These are phyloP conservation scores for Pachyrhizus erosus DNA, from an alignment of 306 rosid species.

Conservation along the genomic window DNA sequence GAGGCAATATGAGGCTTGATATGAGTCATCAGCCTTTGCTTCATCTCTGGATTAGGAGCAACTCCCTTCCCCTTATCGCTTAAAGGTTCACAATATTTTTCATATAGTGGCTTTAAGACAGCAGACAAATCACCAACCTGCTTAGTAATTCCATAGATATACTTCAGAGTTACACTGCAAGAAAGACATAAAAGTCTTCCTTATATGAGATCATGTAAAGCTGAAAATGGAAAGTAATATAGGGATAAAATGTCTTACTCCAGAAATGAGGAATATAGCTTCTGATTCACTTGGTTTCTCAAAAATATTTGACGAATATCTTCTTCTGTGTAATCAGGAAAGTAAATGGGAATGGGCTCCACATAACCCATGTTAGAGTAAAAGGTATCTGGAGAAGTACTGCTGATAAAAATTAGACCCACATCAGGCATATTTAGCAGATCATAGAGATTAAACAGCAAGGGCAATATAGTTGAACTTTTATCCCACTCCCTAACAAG, in stretches of 20 bases:
- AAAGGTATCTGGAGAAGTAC: constrained; percentile 82
- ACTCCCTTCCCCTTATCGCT: constrained; percentile 51
- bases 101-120: constrained; percentile 65
- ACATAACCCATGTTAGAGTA: constrained; percentile 79
- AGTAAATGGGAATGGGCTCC: constrained; percentile 75
- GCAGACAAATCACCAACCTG: constrained; percentile 73
- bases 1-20: constrained; percentile 71
- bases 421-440: constrained; percentile 78
- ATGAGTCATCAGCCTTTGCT: constrained; percentile 61
- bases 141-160: constrained; percentile 78
- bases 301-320: constrained; percentile 70
- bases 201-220: constrained; percentile 25
- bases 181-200: constrained; percentile 38
- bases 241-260: constrained; percentile 56
- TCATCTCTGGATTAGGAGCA: constrained; percentile 72
- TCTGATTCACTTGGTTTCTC: constrained; percentile 67
- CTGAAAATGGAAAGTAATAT: constrained; percentile 18
- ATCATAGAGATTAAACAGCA: constrained; percentile 80
- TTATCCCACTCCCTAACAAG: constrained; percentile 90
- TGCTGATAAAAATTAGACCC: constrained; percentile 85
- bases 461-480: constrained; percentile 70
- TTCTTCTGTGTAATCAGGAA: constrained; percentile 80
- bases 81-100: constrained; percentile 72
- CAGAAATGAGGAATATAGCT: constrained; percentile 80
- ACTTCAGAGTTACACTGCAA: constrained; percentile 69